Evolutionary conservation across 306 rosid genomes (phyloP).

Genomic region (Arachis stenosperma): DNA sequence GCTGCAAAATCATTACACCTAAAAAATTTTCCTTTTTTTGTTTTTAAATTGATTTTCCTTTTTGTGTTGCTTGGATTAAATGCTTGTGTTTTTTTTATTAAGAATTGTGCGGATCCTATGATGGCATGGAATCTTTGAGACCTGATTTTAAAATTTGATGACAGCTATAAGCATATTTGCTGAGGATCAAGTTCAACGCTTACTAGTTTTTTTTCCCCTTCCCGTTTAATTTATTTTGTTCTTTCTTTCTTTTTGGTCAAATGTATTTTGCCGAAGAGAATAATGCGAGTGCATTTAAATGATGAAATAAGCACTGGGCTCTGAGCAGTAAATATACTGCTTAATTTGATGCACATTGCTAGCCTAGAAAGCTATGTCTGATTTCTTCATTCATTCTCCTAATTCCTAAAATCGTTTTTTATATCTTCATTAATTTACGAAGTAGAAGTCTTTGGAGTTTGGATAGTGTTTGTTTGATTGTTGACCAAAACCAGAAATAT

Average conservation of each 20-base stretch:
- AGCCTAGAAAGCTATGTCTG: constrained; percentile 98
- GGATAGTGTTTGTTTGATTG: too few relatives aligned
- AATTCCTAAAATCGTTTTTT: background rate
- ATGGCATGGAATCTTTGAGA: constrained; percentile 99
- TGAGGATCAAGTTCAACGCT: constrained; percentile 58
- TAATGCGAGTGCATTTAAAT: background rate
- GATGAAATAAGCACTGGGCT: constrained; percentile 92
- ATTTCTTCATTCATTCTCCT: constrained; percentile 20
- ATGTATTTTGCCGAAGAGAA: background rate
- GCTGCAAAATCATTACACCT: constrained; percentile 57
- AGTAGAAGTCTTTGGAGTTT: too few relatives aligned
- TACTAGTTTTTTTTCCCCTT: background rate
- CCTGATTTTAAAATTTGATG: constrained; percentile 85
- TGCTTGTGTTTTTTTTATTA: background rate
- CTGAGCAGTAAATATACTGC: constrained; percentile 65
- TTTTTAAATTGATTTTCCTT: background rate
- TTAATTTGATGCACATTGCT: constrained; percentile 70
- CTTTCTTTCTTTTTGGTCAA: background rate
- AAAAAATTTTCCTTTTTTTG: background rate
- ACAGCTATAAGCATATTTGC: constrained; percentile 75
- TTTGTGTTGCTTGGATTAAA: too few relatives aligned
- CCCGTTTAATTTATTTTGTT: accelerated
- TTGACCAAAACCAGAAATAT: too few relatives aligned
- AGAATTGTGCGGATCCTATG: constrained; percentile 60
- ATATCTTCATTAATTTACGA: too few relatives aligned